A percentile compares a stretch with the other conserved stretches of the same genome.
Evolutionary conservation across 2,329 filamentous ascomycete genomes (phyloP).

Genomic region (Aspergillus spinulosporus): DNA sequence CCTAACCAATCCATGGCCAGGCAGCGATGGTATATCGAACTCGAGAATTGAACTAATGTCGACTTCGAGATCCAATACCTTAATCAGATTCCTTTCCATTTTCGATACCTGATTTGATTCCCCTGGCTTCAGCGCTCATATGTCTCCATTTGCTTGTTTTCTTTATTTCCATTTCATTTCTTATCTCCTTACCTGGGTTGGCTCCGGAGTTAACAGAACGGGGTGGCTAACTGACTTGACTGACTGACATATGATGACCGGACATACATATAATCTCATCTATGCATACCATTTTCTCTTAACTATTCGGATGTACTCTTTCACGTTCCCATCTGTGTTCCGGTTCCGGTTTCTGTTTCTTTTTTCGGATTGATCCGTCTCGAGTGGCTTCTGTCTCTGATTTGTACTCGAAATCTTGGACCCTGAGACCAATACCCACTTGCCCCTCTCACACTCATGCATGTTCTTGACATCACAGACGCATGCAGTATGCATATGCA

Average conservation of each 20-base stretch:
- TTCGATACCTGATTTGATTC: slow-evolving; percentile 16
- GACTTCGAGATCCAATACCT: slow-evolving; percentile 1
- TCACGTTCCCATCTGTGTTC: neutral
- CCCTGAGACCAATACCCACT: neutral
- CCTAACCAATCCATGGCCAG: neutral
- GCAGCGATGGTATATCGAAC: neutral
- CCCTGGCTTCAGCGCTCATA: slow-evolving; percentile 14
- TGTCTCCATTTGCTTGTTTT: slow-evolving; percentile 1
- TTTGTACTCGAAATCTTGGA: neutral
- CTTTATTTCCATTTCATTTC: slow-evolving; percentile 5
- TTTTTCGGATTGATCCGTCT: neutral
- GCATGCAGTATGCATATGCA: neutral
- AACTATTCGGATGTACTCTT: slow-evolving; percentile 15
- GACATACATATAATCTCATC: slow-evolving; percentile 19
- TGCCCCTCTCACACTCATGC: neutral
- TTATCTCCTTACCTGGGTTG: slow-evolving; percentile 12
- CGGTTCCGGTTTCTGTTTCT: neutral
- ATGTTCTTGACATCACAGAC: neutral
- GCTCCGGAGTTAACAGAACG: slow-evolving; percentile 27
- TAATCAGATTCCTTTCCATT: slow-evolving; percentile 8
- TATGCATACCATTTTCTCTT: slow-evolving; percentile 20
- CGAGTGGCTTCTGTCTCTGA: neutral
- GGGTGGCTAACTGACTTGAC: slow-evolving; percentile 9
- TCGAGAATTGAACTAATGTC: neutral
- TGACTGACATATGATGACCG: slow-evolving; percentile 22